Base-by-base conservation (phyloP, 2,329 filamentous ascomycete species). In the Rutstroemia sp. region DNA sequence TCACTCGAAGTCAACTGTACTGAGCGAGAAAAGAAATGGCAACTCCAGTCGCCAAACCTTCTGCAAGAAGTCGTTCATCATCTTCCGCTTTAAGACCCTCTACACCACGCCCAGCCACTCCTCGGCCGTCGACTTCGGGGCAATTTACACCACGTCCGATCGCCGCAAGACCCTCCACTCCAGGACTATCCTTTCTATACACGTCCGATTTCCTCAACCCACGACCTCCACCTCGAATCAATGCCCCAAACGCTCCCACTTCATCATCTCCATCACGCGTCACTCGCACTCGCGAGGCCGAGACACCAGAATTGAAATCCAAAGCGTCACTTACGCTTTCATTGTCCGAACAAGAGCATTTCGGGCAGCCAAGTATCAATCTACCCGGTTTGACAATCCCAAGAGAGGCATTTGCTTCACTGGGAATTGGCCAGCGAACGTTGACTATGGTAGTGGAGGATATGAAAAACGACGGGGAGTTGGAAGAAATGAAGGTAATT, bases 281-380 rank as follows among this genome's bases (percentile, higher is more conserved):
- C 48, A 14, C 45, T 16, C 21, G 19, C 9, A 27, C 23, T 27
- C 34, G 45, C 52, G 39, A 25, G 21, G 10, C 7, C 2, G 45
- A 36, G 48, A 36, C 12, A 39, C 8, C 17, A 10, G 52, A 30
- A 4, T 16, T 17, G 8, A 54, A 19, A 30, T 49, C 23, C 5
- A 54, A 54, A 40, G 27, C 52, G 1, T 40, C 52, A 48, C 39
- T 54, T 21, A 40, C 23, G 19, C 52, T 54, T n/a, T 54, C 45
- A 14, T 9, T 54, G 10, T n/a, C 45, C 8, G 52, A 49, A 4
- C 44, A 54, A 27, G 52, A 49, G n/a, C 38, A 34, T 5, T 54
- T 54, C 27, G 52, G 52, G 19, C 52, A 54, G 8, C 45, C 45
- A 4, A 54, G 45, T 14, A 54, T 54, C n/a, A 34, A 54, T 6